These are phyloP conservation scores for Cyclaneusma minus DNA, from an alignment of 2,329 filamentous ascomycete species.

Conservation along the genomic window DNA sequence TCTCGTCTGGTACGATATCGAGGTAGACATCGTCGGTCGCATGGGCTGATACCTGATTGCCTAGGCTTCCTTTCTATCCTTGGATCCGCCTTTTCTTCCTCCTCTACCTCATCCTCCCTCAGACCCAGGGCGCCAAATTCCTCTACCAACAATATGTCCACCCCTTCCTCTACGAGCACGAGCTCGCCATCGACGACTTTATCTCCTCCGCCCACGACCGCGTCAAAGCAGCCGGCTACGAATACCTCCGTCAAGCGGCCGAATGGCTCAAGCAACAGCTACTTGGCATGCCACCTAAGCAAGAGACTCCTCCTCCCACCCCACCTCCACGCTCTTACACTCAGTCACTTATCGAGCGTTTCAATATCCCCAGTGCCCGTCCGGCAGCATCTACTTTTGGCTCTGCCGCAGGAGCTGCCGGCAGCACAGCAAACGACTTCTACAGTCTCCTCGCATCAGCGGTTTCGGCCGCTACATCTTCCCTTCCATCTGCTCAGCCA, in stretches of 20 bases:
- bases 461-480: conserved; percentile 33
- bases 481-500: conserved; percentile 13
- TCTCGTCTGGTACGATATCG: conserved; percentile 52
- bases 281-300: conserved; percentile 55
- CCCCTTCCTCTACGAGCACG: conserved; percentile 78
- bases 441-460: conserved; percentile 65
- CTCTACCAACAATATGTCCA: conserved; percentile 77
- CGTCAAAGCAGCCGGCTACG: conserved; percentile 59
- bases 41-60: conserved; percentile 1
- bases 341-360: conserved; percentile 68
- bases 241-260: conserved; percentile 57
- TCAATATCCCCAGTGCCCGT: conserved; percentile 62
- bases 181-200: conserved; percentile 76
- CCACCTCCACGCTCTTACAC: conserved; percentile 46
- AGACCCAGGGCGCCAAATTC: conserved; percentile 81
- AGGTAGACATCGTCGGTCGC: background rate
- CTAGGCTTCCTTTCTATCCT: conserved; percentile 79
- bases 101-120: conserved; percentile 90
- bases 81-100: conserved; percentile 79
- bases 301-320: conserved; percentile 26
- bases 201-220: conserved; percentile 71
- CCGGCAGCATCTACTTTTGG: conserved; percentile 33
- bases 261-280: conserved; percentile 61
- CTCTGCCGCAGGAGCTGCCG: conserved; percentile 20
- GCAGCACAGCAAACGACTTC: conserved; percentile 44